A percentile compares a stretch with the other conserved stretches of the same genome.
Evolutionary conservation across 805 yeast species (phyloP).

Genomic region (Zygoascus tannicola): DNA sequence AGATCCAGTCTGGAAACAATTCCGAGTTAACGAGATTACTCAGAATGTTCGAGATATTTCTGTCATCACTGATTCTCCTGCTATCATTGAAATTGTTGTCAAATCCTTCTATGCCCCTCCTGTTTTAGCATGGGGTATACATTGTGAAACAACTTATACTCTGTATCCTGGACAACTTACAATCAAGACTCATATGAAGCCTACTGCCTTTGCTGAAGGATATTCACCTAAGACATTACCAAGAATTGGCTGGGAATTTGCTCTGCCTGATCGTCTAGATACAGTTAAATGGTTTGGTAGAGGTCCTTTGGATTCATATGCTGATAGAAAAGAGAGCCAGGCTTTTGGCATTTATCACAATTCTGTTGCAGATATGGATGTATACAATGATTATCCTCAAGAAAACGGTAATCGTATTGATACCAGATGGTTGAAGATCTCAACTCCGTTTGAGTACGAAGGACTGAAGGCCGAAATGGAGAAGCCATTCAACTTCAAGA

Average conservation of each 20-base stretch:
- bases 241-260: conserved; percentile 28
- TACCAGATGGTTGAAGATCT: conserved; percentile 23
- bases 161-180: conserved; percentile 4
- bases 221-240: conserved; percentile 24
- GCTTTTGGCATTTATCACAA: conserved; percentile 19
- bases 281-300: conserved; percentile 27
- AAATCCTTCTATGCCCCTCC: conserved; percentile 20
- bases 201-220: conserved; percentile 4
- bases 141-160: conserved; percentile 9
- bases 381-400: conserved; percentile 30
- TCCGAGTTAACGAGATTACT: conserved; percentile 10
- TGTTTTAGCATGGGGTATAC: conserved; percentile 25
- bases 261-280: conserved; percentile 15
- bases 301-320: conserved; percentile 32
- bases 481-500: conserved; percentile 9
- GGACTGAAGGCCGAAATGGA: conserved; percentile 6
- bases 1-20: conserved; percentile 25
- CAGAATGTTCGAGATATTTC: conserved; percentile 18
- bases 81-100: conserved; percentile 13
- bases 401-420: conserved; percentile 30
- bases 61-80: conserved; percentile 23
- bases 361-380: conserved; percentile 18
- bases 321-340: conserved; percentile 26
- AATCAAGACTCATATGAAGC: conserved; percentile 1
- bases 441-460: conserved; percentile 2